Conservation (phyloP, 2,329 filamentous ascomycete species). For the Sclerotinia borealis region DNA sequence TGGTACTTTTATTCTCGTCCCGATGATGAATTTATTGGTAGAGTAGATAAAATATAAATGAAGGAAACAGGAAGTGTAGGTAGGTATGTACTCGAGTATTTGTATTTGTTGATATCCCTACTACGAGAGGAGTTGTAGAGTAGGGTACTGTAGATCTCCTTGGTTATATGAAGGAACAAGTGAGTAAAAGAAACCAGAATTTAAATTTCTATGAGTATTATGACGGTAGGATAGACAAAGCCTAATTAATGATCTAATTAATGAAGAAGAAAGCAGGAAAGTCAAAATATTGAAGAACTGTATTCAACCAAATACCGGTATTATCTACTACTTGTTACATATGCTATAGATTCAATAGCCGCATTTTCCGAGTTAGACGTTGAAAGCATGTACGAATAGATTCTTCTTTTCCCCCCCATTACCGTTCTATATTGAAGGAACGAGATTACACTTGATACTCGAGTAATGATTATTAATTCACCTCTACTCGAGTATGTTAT, state of each 20-base stretch:
- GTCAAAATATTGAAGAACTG: neutral
- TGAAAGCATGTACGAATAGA: no score
- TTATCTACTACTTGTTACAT: no score
- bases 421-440: no score
- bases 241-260: no score
- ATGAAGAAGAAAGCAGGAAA: neutral
- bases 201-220: neutral
- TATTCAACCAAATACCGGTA: no score
- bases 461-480: no score
- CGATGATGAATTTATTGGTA: neutral
- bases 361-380: no score
- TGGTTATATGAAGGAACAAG: neutral
- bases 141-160: conserved; percentile 1
- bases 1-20: neutral
- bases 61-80: neutral
- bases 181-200: neutral
- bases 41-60: neutral
- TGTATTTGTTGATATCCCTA: neutral
- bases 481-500: no score
- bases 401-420: no score
- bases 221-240: neutral
- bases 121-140: neutral
- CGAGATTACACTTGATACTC: no score
- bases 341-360: no score
- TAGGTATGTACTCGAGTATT: no score